Percentiles rank a stretch among this genome's conserved stretches.
These are phyloP conservation scores for Boehmeria nivea DNA, from an alignment of 306 rosid genomes.

Conservation along the genomic window DNA sequence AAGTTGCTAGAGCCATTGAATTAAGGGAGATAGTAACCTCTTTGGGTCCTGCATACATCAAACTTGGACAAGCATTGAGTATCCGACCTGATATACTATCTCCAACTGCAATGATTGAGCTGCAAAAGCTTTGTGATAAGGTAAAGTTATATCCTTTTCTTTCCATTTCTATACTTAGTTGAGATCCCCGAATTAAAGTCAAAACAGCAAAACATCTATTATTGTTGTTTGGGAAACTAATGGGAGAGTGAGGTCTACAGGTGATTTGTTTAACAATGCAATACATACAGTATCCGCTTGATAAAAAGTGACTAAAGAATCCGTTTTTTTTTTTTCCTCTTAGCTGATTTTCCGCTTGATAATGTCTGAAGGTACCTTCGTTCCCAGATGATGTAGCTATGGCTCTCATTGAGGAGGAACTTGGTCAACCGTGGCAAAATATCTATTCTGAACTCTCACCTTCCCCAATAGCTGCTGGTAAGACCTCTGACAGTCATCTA, in stretches of 20 bases:
- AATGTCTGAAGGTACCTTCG: constrained; percentile 80
- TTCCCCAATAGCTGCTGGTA: constrained; percentile 99
- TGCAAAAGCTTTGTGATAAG: constrained; percentile 98
- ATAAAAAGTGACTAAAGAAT: too few relatives aligned
- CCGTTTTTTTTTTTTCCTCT: constrained; percentile 3
- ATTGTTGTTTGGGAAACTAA: too few relatives aligned
- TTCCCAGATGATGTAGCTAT: constrained; percentile 96
- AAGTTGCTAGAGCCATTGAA: constrained; percentile 93
- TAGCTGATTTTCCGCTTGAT: constrained; percentile 30
- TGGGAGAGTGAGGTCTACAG: too few relatives aligned
- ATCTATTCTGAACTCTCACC: constrained; percentile 83
- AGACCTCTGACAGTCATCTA: constrained; percentile 32
- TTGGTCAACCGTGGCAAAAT: constrained; percentile 94
- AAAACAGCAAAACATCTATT: too few relatives aligned
- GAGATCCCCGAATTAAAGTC: too few relatives aligned
- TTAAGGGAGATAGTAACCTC: constrained; percentile 95
- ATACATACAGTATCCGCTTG: background rate
- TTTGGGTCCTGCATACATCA: constrained; percentile 97
- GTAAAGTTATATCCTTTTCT: constrained; percentile 23
- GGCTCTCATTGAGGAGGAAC: constrained; percentile 95
- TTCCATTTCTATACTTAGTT: too few relatives aligned
- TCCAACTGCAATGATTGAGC: constrained; percentile 90
- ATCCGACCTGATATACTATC: constrained; percentile 95
- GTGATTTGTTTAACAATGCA: too few relatives aligned
- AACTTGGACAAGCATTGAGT: constrained; percentile 98